Base-by-base conservation (phyloP, 2,329 filamentous ascomycete species). In the Cercospora nicotianae region DNA sequence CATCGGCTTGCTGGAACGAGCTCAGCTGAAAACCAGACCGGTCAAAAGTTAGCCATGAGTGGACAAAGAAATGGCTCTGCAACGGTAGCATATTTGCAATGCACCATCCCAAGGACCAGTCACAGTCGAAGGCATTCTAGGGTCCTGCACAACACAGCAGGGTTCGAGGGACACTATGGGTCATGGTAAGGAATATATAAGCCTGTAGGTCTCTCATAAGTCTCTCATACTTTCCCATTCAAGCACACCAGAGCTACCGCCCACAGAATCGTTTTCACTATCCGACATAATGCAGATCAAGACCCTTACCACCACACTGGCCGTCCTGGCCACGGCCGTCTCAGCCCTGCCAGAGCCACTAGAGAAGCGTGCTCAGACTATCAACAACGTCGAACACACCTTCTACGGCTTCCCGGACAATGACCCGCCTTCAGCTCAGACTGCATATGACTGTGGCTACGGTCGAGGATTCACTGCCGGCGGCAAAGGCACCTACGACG, bases 401-500 rank as follows among this genome's bases (percentile, higher is more conserved):
- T 75, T 74, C 64, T 76, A 74, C 36, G 75, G 53, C 26, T 73
- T 63, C 68, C 75, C 74, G 1, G 75, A 77, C 67, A 77, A 76
- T 59, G 66, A 69, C 51, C 75, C 75, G 20, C 70, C 74, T 10
- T 71, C 72, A 13, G 64, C 72, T 13, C 66, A 64, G 7, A 76
- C 68, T 7, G 74, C 75, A 23, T 76, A 75, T 63, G 69, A 73
- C 20, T 77, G 75, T 62, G 73, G 75, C 23, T 58, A 58, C 53
- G 53, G 53, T 18, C 74, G 75, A 33, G 69, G 69, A 28, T 74
- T 70, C 67, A 73, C 72, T 28, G 81, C 82, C 13, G 81, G 81
- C 9, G 82, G 82, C 16, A 77, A 73, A 0, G 82, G 82, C 30
- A 81, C 80, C n/a, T 82, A 76, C 70, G 68, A 68, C 58, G 77